Evolutionary conservation across 768 basidiomycete species (phyloP).

Genomic region (Suillus bovinus): DNA sequence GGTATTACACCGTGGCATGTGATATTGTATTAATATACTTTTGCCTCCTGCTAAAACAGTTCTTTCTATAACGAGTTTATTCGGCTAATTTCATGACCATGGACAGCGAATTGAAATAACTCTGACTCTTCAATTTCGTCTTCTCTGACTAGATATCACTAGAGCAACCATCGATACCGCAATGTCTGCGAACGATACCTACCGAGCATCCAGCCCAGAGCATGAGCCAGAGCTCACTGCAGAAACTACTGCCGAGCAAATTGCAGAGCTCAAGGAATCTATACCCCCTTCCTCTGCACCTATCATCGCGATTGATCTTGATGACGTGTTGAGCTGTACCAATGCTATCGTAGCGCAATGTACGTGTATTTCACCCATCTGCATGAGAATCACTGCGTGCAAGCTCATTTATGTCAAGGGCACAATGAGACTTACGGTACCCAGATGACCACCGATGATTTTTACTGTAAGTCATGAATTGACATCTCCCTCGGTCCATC

Average conservation of each 20-base stretch:
- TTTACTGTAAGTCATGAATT: slow-evolving; percentile 52
- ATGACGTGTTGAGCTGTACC: slow-evolving; percentile 69
- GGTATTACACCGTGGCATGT: background rate
- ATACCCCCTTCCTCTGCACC: slow-evolving; percentile 30
- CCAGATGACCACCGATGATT: slow-evolving; percentile 52
- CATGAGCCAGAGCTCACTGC: background rate
- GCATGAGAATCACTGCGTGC: background rate
- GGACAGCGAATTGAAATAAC: background rate
- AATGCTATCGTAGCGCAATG: slow-evolving; percentile 59
- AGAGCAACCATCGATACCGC: background rate
- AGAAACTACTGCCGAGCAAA: slow-evolving; percentile 12
- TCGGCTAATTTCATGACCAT: too few relatives aligned
- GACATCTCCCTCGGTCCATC: background rate
- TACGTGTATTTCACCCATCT: slow-evolving; percentile 32
- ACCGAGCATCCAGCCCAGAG: slow-evolving; percentile 7
- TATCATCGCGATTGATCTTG: slow-evolving; percentile 64
- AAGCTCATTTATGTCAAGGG: slow-evolving; percentile 42
- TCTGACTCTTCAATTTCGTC: background rate
- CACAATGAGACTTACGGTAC: slow-evolving; percentile 63
- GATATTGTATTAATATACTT: background rate
- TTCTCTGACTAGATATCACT: background rate
- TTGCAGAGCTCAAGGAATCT: slow-evolving; percentile 13
- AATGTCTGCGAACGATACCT: slow-evolving; percentile 12
- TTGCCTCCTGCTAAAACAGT: too few relatives aligned
- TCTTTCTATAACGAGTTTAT: too few relatives aligned